Conservation (phyloP, 495 filamentous ascomycete genomes). For the Podospora pseudocomata region DNA sequence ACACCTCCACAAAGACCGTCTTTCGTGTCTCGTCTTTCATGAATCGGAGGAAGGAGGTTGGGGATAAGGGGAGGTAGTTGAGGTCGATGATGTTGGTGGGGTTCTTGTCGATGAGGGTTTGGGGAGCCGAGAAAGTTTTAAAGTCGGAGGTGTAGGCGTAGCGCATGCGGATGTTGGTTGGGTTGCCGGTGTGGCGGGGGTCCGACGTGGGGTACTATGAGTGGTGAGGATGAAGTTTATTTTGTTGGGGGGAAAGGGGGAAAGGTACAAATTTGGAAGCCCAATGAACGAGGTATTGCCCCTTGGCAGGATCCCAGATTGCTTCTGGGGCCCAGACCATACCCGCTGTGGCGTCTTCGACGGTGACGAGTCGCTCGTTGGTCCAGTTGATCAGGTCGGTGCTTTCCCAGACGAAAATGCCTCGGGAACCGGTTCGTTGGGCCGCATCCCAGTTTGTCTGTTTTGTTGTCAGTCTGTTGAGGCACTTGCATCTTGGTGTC, state of each 20-base stretch:
- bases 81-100: constrained; percentile 47
- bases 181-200: constrained; percentile 36
- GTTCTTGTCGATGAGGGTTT: constrained; percentile 43
- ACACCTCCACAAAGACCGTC: constrained; percentile 48
- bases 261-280: constrained; percentile 46
- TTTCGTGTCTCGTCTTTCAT: constrained; percentile 53
- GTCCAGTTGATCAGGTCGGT: constrained; percentile 48
- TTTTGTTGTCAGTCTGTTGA: constrained; percentile 5
- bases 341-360: constrained; percentile 48
- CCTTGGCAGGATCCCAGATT: constrained; percentile 49
- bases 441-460: constrained; percentile 52
- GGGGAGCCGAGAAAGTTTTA: constrained; percentile 38
- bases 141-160: constrained; percentile 47
- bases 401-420: constrained; percentile 54
- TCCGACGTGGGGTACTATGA: constrained; percentile 41
- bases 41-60: constrained; percentile 43
- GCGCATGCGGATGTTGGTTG: constrained; percentile 41
- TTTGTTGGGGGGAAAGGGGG: neutral
- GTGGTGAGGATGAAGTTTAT: neutral
- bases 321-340: constrained; percentile 58
- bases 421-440: constrained; percentile 45
- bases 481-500: neutral
- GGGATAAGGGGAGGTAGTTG: constrained; percentile 37
- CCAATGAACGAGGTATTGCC: constrained; percentile 52
- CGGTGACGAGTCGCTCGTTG: constrained; percentile 45